Base-by-base conservation (phyloP, 108 stramenopile species). In the Pelagomonas calceolata region DNA sequence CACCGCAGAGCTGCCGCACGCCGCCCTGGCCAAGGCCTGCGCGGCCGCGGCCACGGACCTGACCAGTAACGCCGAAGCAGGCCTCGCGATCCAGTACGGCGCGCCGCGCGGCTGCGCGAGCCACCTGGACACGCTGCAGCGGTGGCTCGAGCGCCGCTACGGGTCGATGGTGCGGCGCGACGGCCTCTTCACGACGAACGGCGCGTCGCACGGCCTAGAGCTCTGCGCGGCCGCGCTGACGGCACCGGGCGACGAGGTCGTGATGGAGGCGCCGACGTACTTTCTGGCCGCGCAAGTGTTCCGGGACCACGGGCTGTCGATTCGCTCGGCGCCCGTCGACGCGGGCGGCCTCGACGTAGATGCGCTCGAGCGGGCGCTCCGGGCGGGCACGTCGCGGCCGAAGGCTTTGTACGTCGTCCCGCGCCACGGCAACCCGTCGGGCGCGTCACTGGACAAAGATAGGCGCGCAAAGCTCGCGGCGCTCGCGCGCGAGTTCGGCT, bases 401-500 rank as follows among this genome's bases (percentile, higher is more conserved):
- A 36, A 45, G 66, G 17, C 60, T 43, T 17, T 71, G 37, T 76
- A 76, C 65, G 65, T 66, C 30, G 71, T 76, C 26, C 70, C 75
- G 5, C 37, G 36, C 32, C 36, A n/a, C 36, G 69, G 70, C 66
- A 76, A 76, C 67, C 75, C 75, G 0, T 70, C 75, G 0, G 75
- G 75, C 44, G 30, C 36, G 46, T 71, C 75, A 32, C 65, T 76
- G 32, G 12, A 43, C 30, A 29, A 34, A 29, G 71, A 44, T 15
- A 70, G 75, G 29, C 34, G 70, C 45, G 43, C 34, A 37, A 71
- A 76, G 75, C 71, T 76, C 34, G 71, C 60, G 26, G 70, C 65
- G 18, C 75, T 76, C 33, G 67, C 70, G 26, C 39, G 51, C n/a
- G 33, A 76, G 71, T 76, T 64, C 75, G 75, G 34, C 45, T 71